Base-by-base conservation (phyloP, 2,329 filamentous ascomycete species). In the Cadophora sp. region DNA sequence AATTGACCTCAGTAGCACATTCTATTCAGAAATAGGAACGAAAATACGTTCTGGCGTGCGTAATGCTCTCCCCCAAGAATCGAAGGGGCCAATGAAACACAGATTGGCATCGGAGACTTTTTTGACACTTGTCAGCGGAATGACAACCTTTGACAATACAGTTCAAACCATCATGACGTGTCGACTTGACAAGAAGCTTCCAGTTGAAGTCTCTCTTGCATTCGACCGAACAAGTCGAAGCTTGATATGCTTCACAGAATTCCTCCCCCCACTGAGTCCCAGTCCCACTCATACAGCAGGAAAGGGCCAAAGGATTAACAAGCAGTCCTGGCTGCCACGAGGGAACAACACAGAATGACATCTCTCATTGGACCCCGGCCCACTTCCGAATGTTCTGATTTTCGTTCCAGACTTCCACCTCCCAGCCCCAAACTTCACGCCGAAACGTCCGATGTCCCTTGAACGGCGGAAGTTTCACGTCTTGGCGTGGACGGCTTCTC, bases 361-460 rank as follows among this genome's bases (percentile, higher is more conserved):
- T 16, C 7, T 33, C 14, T 27, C 24, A 53, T 53, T 53, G 24
- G 24, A 53, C 30, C 50, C 50, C 16, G 24, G 6, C 14, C 50
- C 50, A 33, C 16, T 33, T 33, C 48, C 50, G 50, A 53, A 53
- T 33, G 24, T 33, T 53, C 30, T 33, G 50, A 53, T 30, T 30
- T n/a, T 47, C 43, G 7, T n/a, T 41, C 3, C 33, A 18, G 5
- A 41, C 13, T 39, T 11, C n/a, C 16, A n/a, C 16, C 11, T 16
- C 30, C 30, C 33, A 22, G 18, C 53, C 20, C 20, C 30, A 58
- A 41, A 39, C 24, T 48, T 60, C 41, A 30, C 6, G 11, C 41
- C 58, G 41, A 33, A 60, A 30, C 39, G 24, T 60, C 58, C 58
- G 18, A 60, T 60, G 3, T 47, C 36, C 33, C 36, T 27, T 58